Percentiles rank a stretch among this genome's conserved stretches.
Conservation (phyloP, 2,329 filamentous ascomycete genomes). For the Pseudogymnoascus sp. region DNA sequence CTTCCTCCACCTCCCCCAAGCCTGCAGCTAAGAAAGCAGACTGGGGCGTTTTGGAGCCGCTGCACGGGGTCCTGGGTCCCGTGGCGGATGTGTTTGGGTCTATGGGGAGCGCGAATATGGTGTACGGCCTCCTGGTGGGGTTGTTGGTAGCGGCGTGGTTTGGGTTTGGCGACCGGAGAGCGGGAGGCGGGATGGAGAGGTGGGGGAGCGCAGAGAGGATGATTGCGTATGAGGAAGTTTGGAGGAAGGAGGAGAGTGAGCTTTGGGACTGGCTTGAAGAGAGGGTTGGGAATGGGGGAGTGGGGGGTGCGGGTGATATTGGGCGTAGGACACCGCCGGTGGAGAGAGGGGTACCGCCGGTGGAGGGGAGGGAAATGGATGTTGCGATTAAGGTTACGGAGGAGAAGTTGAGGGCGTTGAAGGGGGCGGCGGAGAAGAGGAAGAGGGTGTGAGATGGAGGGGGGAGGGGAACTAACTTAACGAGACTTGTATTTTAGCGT, state of each 20-base stretch:
- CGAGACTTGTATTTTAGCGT: conserved; percentile 6
- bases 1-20: conserved; percentile 23
- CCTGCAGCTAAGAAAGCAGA: conserved; percentile 37
- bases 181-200: conserved; percentile 11
- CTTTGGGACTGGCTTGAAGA: conserved; percentile 29
- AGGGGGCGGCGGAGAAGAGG: conserved; percentile 55
- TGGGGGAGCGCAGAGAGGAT: conserved; percentile 49
- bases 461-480: neutral
- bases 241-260: conserved; percentile 29
- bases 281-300: conserved; percentile 21
- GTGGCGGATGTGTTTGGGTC: conserved; percentile 60
- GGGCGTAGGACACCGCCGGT: conserved; percentile 17
- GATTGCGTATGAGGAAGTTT: conserved; percentile 87
- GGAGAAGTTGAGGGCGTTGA: conserved; percentile 69
- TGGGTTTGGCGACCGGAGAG: conserved; percentile 42
- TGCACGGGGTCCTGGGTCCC: conserved; percentile 62
- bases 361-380: conserved; percentile 26
- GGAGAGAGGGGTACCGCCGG: conserved; percentile 18
- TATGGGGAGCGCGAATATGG: conserved; percentile 65
- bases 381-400: conserved; percentile 57
- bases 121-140: conserved; percentile 66
- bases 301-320: conserved; percentile 14
- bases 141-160: conserved; percentile 70
- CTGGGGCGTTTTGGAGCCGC: conserved; percentile 78
- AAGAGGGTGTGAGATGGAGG: neutral